A percentile compares a stretch with the other conserved stretches of the same genome.
phyloP scores from a whole-genome alignment of 2,329 filamentous ascomycete species.

The Cordyceps militaris region DNA sequence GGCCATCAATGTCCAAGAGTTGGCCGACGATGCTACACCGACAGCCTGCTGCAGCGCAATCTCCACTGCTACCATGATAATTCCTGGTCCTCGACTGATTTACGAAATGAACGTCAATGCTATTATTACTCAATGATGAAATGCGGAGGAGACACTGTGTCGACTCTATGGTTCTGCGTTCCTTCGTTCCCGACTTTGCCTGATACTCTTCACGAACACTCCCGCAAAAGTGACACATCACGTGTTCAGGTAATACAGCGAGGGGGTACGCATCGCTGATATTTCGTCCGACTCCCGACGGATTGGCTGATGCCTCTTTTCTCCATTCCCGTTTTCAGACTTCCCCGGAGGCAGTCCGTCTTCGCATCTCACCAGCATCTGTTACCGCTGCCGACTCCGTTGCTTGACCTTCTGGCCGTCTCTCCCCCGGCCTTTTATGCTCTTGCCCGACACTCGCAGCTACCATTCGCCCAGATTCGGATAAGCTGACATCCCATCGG shows the following conservation, averaged over 20 bases:
- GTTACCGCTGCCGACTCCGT: not conserved
- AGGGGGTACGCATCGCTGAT: not conserved
- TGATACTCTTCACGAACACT: no score
- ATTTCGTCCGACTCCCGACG: not conserved
- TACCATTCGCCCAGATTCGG: constrained; percentile 8
- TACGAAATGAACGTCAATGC: no score
- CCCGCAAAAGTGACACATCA: not conserved
- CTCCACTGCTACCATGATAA: not conserved
- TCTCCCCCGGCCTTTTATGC: not conserved
- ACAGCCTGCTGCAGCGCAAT: not conserved
- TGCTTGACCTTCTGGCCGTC: not conserved
- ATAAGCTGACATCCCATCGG: constrained; percentile 26
- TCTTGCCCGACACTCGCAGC: not conserved
- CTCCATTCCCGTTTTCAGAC: not conserved
- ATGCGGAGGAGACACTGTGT: not conserved
- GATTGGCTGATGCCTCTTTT: not conserved
- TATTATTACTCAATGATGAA: not conserved
- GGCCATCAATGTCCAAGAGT: not conserved
- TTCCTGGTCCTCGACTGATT: not conserved
- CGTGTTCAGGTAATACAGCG: not conserved
- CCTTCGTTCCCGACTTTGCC: no score
- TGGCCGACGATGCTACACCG: not conserved
- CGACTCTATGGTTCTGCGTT: no score
- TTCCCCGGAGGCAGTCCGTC: not conserved
- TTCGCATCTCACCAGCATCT: not conserved